A percentile compares a stretch with the other conserved stretches of the same genome.
Evolutionary conservation across 495 filamentous ascomycete species (phyloP).

Genomic region (Elasticomyces elasticus): DNA sequence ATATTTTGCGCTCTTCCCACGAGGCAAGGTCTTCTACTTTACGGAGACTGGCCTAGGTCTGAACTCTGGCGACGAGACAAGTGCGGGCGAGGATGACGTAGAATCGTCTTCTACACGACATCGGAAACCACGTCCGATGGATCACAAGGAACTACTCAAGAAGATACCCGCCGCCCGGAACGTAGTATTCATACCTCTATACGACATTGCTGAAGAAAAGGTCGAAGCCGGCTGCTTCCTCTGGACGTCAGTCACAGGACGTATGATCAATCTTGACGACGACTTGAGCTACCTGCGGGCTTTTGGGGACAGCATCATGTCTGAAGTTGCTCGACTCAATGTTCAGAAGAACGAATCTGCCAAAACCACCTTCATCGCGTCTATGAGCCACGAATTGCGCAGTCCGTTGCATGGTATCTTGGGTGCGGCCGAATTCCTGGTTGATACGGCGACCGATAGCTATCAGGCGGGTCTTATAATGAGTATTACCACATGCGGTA

Average conservation of each 20-base stretch:
- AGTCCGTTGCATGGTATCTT: constrained; percentile 24
- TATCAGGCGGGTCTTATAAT: constrained; percentile 22
- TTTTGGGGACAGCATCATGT: constrained; percentile 20
- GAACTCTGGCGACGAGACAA: background rate
- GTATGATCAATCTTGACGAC: constrained; percentile 4
- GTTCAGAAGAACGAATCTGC: constrained; percentile 14
- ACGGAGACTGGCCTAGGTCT: background rate
- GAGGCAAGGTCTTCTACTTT: constrained; percentile 10
- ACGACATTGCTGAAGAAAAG: constrained; percentile 4
- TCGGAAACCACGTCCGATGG: background rate
- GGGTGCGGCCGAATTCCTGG: constrained; percentile 22
- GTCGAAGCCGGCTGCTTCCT: constrained; percentile 7
- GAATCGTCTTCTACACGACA: background rate
- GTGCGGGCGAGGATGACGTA: background rate
- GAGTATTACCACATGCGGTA: constrained; percentile 23
- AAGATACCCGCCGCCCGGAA: background rate
- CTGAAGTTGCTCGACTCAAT: constrained; percentile 18
- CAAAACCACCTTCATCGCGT: constrained; percentile 21
- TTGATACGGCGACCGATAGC: constrained; percentile 19
- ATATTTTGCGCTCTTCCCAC: constrained; percentile 2
- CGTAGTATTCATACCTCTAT: constrained; percentile 6
- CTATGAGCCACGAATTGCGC: constrained; percentile 21
- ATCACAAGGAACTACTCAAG: constrained; percentile 1
- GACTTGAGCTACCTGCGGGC: constrained; percentile 10
- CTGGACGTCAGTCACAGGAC: constrained; percentile 3